A percentile compares a stretch with the other conserved stretches of the same genome.
Evolutionary conservation across 345 rosid species (phyloP).

Genomic region (Iberis pinnata): DNA sequence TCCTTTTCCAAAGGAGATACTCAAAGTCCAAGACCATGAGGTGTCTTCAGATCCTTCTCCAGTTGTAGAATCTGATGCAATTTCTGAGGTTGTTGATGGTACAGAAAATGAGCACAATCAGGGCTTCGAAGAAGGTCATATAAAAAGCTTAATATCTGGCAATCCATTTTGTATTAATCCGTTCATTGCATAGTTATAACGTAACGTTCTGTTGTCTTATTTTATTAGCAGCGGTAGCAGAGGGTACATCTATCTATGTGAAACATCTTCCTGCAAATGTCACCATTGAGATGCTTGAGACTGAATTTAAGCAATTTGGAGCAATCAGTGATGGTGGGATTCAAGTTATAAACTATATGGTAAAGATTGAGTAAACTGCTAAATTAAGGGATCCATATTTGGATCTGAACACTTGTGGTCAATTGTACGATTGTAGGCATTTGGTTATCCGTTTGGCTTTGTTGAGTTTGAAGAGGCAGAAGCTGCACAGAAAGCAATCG

Average conservation of each 20-base stretch:
- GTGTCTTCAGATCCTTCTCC: slow-evolving; percentile 17
- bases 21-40: slow-evolving; percentile 6
- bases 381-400: neutral
- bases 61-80: slow-evolving; percentile 16
- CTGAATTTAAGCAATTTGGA: slow-evolving; percentile 80
- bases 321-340: slow-evolving; percentile 52
- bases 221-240: slow-evolving; percentile 33
- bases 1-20: slow-evolving; percentile 4
- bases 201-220: neutral
- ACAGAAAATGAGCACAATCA: slow-evolving; percentile 50
- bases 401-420: neutral
- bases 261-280: slow-evolving; percentile 71
- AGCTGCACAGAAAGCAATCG: slow-evolving; percentile 75
- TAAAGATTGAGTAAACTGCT: slow-evolving; percentile 1
- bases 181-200: neutral
- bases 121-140: slow-evolving; percentile 43
- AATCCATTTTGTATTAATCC: slow-evolving; percentile 1
- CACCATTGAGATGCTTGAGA: slow-evolving; percentile 50
- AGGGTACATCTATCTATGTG: slow-evolving; percentile 70
- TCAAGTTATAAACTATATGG: slow-evolving; percentile 20
- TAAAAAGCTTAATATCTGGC: neutral
- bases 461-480: slow-evolving; percentile 75
- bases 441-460: slow-evolving; percentile 59
- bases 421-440: slow-evolving; percentile 40
- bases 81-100: slow-evolving; percentile 9